Conservation (phyloP, 1,139 yeast species). For the Kodamaea arcana region DNA sequence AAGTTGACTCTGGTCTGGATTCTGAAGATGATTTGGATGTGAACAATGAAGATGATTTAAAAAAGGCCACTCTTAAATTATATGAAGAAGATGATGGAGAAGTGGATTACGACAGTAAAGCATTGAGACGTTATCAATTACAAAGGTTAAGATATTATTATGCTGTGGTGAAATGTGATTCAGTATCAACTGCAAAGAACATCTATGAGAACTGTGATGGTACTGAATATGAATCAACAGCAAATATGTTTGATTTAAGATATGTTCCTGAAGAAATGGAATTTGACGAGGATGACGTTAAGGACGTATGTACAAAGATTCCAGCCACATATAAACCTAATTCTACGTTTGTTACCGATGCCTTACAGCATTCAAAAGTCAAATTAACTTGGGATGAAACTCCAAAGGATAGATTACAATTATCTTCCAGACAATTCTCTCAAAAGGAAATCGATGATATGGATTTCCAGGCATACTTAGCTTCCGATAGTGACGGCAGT, state of each 20-base stretch:
- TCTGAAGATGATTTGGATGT: constrained; percentile 46
- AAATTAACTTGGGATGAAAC: constrained; percentile 98
- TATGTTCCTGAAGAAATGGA: constrained; percentile 90
- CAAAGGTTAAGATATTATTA: constrained; percentile 86
- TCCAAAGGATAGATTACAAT: constrained; percentile 80
- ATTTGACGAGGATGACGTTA: constrained; percentile 68
- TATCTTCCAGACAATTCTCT: constrained; percentile 77
- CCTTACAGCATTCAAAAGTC: constrained; percentile 89
- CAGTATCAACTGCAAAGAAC: constrained; percentile 62
- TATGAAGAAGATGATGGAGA: constrained; percentile 71
- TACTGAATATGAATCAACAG: constrained; percentile 92
- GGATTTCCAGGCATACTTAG: constrained; percentile 94
- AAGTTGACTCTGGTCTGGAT: constrained; percentile 25
- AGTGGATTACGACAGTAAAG: constrained; percentile 68
- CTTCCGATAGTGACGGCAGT: constrained; percentile 70
- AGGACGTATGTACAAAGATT: constrained; percentile 65
- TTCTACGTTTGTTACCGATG: constrained; percentile 79
- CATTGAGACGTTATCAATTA: constrained; percentile 68
- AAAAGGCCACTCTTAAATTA: constrained; percentile 57
- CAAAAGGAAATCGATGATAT: constrained; percentile 91
- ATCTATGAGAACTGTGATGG: constrained; percentile 91
- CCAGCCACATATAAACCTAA: constrained; percentile 83
- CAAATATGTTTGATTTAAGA: constrained; percentile 87
- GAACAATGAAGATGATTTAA: constrained; percentile 39
- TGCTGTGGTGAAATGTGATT: constrained; percentile 87